Conservation (phyloP, 2,329 filamentous ascomycete species). For the Fusarium graminum region DNA sequence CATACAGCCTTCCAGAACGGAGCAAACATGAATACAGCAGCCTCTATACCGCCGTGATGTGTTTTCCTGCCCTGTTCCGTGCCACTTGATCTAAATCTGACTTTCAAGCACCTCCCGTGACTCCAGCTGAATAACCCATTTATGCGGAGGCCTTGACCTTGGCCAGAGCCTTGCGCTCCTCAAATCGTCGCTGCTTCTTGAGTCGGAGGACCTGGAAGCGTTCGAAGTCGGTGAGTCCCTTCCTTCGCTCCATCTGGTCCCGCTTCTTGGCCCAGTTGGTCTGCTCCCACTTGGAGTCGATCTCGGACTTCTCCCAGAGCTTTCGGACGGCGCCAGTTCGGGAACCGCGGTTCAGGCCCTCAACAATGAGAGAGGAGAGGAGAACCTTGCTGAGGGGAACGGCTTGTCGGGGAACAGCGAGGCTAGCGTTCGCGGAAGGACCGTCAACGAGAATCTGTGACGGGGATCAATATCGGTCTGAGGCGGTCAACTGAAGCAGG, state of each 20-base stretch:
- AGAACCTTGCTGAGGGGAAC: slow-evolving; percentile 85
- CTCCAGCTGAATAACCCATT: slow-evolving; percentile 57
- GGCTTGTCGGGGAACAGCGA: slow-evolving; percentile 88
- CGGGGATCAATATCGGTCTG: slow-evolving; percentile 46
- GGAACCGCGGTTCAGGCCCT: slow-evolving; percentile 85
- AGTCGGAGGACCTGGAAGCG: slow-evolving; percentile 99
- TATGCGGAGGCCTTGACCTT: slow-evolving; percentile 90
- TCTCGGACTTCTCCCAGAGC: slow-evolving; percentile 89
- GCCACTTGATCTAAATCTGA: slow-evolving; percentile 56
- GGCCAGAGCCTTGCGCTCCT: slow-evolving; percentile 95
- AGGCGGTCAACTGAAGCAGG: slow-evolving; percentile 21
- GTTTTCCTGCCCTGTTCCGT: slow-evolving; percentile 54
- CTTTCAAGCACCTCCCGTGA: slow-evolving; percentile 52
- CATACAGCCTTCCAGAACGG: slow-evolving; percentile 73
- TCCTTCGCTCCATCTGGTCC: slow-evolving; percentile 86
- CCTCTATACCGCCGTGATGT: slow-evolving; percentile 59
- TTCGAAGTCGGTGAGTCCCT: slow-evolving; percentile 96
- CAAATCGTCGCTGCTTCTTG: slow-evolving; percentile 99
- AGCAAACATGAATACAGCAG: slow-evolving; percentile 71
- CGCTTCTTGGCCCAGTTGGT: slow-evolving; percentile 96
- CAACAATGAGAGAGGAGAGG: slow-evolving; percentile 89
- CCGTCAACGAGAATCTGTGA: slow-evolving; percentile 93
- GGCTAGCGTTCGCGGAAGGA: slow-evolving; percentile 83
- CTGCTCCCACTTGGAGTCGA: slow-evolving; percentile 93
- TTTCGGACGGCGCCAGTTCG: slow-evolving; percentile 87